Evolutionary conservation across 257 asterid genomes (phyloP).

Genomic region (Solanum pinnatisectum): DNA sequence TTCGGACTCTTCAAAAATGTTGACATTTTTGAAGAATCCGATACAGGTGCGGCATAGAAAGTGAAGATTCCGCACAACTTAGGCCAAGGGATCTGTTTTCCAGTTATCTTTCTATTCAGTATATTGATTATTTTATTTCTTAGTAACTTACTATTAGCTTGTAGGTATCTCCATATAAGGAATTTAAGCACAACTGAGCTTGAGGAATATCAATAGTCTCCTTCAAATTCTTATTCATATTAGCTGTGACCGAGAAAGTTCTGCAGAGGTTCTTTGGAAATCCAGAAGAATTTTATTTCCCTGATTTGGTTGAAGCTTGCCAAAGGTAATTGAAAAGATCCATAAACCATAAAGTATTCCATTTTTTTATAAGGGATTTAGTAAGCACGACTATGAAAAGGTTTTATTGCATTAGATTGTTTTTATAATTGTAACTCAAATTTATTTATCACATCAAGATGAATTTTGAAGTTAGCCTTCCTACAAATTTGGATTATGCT

Average conservation of each 20-base stretch:
- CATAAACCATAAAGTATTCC: not conserved
- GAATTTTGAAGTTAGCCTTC: not conserved
- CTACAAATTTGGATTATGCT: not conserved
- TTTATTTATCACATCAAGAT: not conserved
- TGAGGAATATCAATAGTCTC: slow-evolving; percentile 40
- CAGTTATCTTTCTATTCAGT: not conserved
- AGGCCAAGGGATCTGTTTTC: not conserved
- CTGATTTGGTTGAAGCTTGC: not conserved
- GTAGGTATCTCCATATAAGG: not conserved
- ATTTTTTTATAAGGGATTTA: not conserved
- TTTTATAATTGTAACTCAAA: not conserved
- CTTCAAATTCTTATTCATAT: slow-evolving; percentile 61
- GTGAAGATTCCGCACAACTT: no score
- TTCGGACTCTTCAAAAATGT: no score
- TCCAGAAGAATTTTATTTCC: not conserved
- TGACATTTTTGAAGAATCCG: no score
- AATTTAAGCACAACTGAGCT: slow-evolving; percentile 9
- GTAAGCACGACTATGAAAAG: not conserved
- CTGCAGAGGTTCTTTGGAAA: slow-evolving; percentile 42
- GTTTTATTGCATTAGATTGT: not conserved
- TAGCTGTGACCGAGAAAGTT: slow-evolving; percentile 92
- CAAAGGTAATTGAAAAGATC: not conserved
- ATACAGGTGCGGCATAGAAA: no score
- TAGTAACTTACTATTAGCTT: not conserved
- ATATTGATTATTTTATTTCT: not conserved